Evolutionary conservation across 768 basidiomycete genomes (phyloP), one percentile per base, ranked within the genome.

Genomic region (Rhizopogon vulgaris): DNA sequence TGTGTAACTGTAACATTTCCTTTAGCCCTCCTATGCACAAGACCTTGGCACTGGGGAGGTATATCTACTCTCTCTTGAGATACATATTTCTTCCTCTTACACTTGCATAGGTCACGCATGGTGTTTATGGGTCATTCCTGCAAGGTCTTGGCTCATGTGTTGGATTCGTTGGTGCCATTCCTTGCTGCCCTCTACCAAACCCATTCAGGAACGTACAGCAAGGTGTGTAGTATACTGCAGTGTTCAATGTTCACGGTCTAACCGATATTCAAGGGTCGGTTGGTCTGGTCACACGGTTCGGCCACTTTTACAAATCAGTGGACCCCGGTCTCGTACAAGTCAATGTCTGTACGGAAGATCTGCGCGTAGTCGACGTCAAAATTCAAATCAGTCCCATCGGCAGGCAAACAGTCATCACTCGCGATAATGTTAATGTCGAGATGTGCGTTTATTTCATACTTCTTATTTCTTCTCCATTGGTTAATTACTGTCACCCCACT

Each of bases 391-490:
- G 83, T 58, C 72, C 87, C 24, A 92, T 94, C 61, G 91, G 91
- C 47, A 75, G 84, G 49, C 91, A 94, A 71, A 81, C 76, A 38
- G 94, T 97, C 63, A 93, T 96, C 69, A 96, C 94, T 36, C 84
- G 91, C 52, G 94, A 96, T 74, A 96, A 96, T 63, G 94, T 96
- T 67, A 93, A 92, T 58, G 90, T 94, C 55, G 89, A 92, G 61
- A 91, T 94, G 88, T 88, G 63, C 40, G 83, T 74, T 48, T 49
- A 40, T 49, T 6, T 10, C 22, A 22, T 14, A 17, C 41, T 17
- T n/a, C 6, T 0, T 36, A 25, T 14, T 39, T n/a, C 41, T 30
- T 51, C 49, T 25, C 27, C 5, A 7, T 51, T 52, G 38, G 48
- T 37, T 41, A 18, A 50, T 56, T 24, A 60, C 50, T 52, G 22